Evolutionary conservation across 768 basidiomycete genomes (phyloP).

Genomic region (Amyloporia xantha): DNA sequence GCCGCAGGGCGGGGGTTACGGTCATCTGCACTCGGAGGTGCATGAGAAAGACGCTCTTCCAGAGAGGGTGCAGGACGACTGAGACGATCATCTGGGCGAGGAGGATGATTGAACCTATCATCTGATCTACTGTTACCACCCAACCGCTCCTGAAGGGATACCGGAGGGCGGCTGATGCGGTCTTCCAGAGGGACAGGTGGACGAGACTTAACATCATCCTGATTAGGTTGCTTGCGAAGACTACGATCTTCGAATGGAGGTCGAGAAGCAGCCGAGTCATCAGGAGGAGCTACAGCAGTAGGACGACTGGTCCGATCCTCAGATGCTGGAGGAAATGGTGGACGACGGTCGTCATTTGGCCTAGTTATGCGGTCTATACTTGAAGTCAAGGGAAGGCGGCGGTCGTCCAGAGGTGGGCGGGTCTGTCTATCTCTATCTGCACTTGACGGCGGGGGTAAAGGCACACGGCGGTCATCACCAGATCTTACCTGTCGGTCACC

Average conservation of each 20-base stretch:
- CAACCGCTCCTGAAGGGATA: slow-evolving; percentile 21
- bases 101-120: slow-evolving; percentile 6
- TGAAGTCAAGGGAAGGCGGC: slow-evolving; percentile 9
- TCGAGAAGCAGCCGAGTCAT: slow-evolving; percentile 2
- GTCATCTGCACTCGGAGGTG: slow-evolving; percentile 14
- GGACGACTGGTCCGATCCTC: slow-evolving; percentile 16
- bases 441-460: not conserved
- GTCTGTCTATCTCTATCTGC: not conserved
- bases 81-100: slow-evolving; percentile 19
- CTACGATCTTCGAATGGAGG: slow-evolving; percentile 12
- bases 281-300: slow-evolving; percentile 6
- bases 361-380: slow-evolving; percentile 5
- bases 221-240: slow-evolving; percentile 6
- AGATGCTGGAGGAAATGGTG: slow-evolving; percentile 4
- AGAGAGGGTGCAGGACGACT: slow-evolving; percentile 13
- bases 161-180: slow-evolving; percentile 14
- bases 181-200: slow-evolving; percentile 18
- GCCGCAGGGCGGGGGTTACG: slow-evolving; percentile 10
- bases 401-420: slow-evolving; percentile 4
- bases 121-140: slow-evolving; percentile 8
- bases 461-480: not conserved
- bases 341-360: slow-evolving; percentile 8
- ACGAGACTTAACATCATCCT: slow-evolving; percentile 11
- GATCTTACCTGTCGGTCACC: slow-evolving; percentile 3
- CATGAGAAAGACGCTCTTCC: slow-evolving; percentile 20